Evolutionary conservation across 768 basidiomycete species (phyloP).

Genomic region (Exidia glandulosa): DNA sequence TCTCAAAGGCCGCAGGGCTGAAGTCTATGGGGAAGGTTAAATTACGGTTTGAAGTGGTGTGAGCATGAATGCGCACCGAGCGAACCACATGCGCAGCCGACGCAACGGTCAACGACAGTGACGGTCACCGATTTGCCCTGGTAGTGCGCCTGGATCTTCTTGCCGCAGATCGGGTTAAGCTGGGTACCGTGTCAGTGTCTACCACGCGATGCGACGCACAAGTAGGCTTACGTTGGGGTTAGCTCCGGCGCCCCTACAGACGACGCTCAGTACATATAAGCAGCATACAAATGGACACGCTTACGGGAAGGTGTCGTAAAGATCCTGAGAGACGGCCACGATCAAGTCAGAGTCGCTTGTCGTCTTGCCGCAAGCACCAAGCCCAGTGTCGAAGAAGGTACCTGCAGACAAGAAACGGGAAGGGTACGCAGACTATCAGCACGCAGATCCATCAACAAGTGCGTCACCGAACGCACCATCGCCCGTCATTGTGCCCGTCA

Average conservation of each 20-base stretch:
- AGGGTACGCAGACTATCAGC: background rate
- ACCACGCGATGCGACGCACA: background rate
- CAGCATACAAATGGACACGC: slow-evolving; percentile 10
- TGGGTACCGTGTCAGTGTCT: background rate
- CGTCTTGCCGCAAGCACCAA: slow-evolving; percentile 52
- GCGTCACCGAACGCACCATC: background rate
- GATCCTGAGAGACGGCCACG: slow-evolving; percentile 41
- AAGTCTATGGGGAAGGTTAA: too few relatives aligned
- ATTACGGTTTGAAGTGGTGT: too few relatives aligned
- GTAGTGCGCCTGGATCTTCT: slow-evolving; percentile 28
- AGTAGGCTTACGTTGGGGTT: slow-evolving; percentile 44
- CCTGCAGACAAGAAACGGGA: background rate
- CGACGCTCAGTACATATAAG: background rate
- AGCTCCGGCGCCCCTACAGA: slow-evolving; percentile 40
- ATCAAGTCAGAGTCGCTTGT: slow-evolving; percentile 43
- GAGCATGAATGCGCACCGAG: too few relatives aligned
- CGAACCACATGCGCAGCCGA: slow-evolving; percentile 35
- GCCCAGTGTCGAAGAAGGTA: slow-evolving; percentile 48
- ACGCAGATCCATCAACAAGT: background rate
- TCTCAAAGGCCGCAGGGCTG: slow-evolving; percentile 43
- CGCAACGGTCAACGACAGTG: slow-evolving; percentile 51
- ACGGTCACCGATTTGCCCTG: slow-evolving; percentile 25
- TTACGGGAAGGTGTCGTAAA: slow-evolving; percentile 56
- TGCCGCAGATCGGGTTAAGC: slow-evolving; percentile 59
- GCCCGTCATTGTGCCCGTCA: background rate